Base-by-base conservation (phyloP, 345 rosid species). In the Populus ilicifolia region DNA sequence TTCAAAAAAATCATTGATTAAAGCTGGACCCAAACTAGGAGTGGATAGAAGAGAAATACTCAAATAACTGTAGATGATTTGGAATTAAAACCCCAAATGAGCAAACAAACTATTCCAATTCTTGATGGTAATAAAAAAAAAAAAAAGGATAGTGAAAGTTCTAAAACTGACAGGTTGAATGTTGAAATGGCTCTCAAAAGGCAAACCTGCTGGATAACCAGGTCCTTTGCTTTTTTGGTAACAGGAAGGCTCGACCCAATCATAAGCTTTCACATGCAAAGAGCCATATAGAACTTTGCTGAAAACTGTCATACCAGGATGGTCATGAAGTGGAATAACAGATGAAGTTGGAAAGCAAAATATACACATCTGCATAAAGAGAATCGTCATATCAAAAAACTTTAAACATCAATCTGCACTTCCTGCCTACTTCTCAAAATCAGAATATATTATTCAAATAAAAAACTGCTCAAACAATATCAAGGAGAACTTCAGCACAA, bases 311-410 rank as follows among this genome's bases (percentile, higher is more conserved):
- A 96, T 96, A 54, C 90, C 90, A 33, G 99, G 99, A 86, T 96
- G 99, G 80, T 96, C 97, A 75, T 96, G 98, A 61, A 93, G 89
- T 11, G 98, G 98, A 83, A 96, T 96, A 77, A 93, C 97, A 8
- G 95, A 86, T 17, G 98, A 93, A 59, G 97, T 91, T 70, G 99
- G 98, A 86, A 96, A 92, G 85, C 96, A 88, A 87, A 93, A 96
- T 76, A 96, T 80, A 77, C 98, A 96, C 89, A 96, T 96, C 99
- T 96, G 95, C 87, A 77, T 10, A 77, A 33, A 82, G 18, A 74
- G 72, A 78, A 36, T 74, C 33, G 25, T 33, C 27, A 41, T 29
- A 46, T 78, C 70, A 48, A 44, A 67, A 74, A 73, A 20, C 72
- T 66, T 14, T 33, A 20, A 52, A 52, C 23, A 20, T 52, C 7